Base-by-base conservation (phyloP, 208 protist species). In the Acanthamoeba culbertsoni region DNA sequence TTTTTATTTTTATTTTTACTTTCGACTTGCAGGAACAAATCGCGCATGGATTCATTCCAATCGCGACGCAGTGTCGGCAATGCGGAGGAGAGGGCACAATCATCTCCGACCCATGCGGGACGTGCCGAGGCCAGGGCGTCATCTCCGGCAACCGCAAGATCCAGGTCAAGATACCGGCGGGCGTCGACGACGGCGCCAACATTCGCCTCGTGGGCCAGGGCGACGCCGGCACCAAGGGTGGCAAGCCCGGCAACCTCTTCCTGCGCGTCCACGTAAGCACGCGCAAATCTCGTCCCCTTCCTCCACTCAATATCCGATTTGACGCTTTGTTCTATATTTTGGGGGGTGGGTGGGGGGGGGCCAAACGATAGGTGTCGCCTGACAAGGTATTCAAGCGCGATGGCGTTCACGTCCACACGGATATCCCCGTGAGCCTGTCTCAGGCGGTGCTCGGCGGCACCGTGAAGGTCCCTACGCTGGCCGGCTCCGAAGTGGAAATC, bases 391-490 rank as follows among this genome's bases (percentile, higher is more conserved):
- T 95, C 23, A 93, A 43, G 71, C 59, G 94, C 37, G 57, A 93
- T 31, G 94, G 94, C 51, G 59, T 86, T 12, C 65, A 95, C 79
- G 93, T 95, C 42, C 93, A 95, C 57, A 88, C 86, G 28, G 93
- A 95, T 23, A 86, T 95, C 12, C 94, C 93, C 35, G 91, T 95
- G 18, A 84, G 65, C 0, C 12, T 95, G 0, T 26, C 77, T 18
- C 92, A 94, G 55, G 94, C 93, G 4, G 94, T 95, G 8, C 37
- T 95, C 18, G 94, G 94, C 62, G 86, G 48, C 35, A 92, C 94
- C 0, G 40, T 94, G 31, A 75, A 65, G 23, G 91, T 95, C 6
- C 92, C 91, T 57, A 95, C 94, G 1, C 62, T 95, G 23, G 57
- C 84, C 12, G 94, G 94, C 51, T 6, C 43, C 31, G 94, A 95